Conservation (phyloP, 176 grass and related monocot genomes). For the Elaeis guineensis region DNA sequence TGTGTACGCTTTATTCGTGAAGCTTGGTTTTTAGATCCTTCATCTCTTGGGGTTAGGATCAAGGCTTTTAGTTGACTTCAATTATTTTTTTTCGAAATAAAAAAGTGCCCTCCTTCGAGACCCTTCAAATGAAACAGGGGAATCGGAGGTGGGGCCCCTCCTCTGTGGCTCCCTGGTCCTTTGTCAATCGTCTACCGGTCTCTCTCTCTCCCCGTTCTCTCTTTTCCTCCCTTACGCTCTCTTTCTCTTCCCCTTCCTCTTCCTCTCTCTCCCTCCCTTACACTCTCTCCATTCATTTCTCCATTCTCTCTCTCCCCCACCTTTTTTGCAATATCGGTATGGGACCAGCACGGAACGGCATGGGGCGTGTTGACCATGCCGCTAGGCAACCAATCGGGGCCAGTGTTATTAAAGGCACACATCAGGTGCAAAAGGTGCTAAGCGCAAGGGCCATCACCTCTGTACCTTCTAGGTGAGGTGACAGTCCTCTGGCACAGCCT, state of each 20-base stretch:
- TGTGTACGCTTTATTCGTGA: no score
- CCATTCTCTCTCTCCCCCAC: neutral
- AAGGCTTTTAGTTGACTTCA: no score
- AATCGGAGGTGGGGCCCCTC: slow-evolving; percentile 11
- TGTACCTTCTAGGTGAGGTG: no score
- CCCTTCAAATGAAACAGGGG: neutral
- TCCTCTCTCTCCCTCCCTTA: neutral
- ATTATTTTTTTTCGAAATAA: no score
- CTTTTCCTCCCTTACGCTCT: neutral
- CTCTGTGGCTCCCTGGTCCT: slow-evolving; percentile 4
- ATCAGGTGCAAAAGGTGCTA: no score
- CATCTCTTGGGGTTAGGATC: no score
- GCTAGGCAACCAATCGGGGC: no score
- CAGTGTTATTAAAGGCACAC: no score
- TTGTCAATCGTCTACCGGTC: neutral
- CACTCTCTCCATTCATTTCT: neutral
- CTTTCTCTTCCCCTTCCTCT: neutral
- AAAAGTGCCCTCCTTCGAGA: no score
- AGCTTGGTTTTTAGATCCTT: no score
- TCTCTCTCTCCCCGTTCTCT: slow-evolving; percentile 7
- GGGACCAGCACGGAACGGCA: slow-evolving; percentile 11
- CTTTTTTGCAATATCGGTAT: neutral
- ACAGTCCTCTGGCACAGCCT: no score
- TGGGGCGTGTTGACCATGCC: neutral
- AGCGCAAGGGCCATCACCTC: no score